Conservation (phyloP, 2,329 filamentous ascomycete genomes). For the Sporothrix protearum region DNA sequence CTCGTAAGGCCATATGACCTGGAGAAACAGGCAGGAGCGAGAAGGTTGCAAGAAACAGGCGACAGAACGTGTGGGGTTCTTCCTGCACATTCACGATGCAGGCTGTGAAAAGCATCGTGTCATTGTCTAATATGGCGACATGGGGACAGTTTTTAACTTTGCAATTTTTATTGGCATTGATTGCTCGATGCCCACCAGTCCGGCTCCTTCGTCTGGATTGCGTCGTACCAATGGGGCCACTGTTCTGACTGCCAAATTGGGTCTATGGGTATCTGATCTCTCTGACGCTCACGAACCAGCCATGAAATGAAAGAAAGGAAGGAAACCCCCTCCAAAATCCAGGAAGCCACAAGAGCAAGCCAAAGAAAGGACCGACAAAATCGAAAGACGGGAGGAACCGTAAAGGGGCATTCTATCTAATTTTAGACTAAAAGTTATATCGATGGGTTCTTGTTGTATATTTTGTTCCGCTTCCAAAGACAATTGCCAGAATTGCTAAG, state of each 20-base stretch:
- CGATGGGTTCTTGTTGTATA: not conserved
- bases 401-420: not conserved
- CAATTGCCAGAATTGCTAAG: conserved; percentile 4
- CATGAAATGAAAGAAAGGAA: not conserved
- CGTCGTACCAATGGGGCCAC: not conserved
- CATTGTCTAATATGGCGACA: not conserved
- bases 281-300: conserved; percentile 7
- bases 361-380: not conserved
- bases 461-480: not conserved
- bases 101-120: not conserved
- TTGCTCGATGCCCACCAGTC: conserved; percentile 1
- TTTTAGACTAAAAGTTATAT: conserved; percentile 13
- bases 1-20: not conserved
- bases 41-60: not conserved
- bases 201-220: not conserved
- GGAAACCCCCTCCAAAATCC: not conserved
- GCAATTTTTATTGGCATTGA: conserved; percentile 12
- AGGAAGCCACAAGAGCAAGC: not conserved
- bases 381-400: not conserved
- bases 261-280: not conserved
- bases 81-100: not conserved
- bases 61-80: not conserved
- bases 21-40: not conserved
- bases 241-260: not conserved
- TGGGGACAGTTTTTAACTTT: not conserved